A percentile compares a stretch with the other conserved stretches of the same genome.
Evolutionary conservation across 2,329 filamentous ascomycete genomes (phyloP).

Genomic region (Fusarium nanum): DNA sequence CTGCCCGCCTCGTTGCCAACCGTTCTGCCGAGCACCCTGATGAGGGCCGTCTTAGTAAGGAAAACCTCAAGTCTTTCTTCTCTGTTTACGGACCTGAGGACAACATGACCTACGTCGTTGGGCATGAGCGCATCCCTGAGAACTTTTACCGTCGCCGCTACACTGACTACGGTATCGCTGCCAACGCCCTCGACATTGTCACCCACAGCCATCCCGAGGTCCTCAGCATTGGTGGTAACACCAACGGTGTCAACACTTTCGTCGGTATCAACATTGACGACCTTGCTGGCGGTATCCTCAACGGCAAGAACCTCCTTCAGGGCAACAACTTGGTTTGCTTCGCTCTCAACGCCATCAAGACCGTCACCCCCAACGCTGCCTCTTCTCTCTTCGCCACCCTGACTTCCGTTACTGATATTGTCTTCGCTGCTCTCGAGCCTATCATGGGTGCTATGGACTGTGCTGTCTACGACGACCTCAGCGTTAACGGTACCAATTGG

Average conservation of each 20-base stretch:
- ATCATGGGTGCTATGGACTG: conserved; percentile 35
- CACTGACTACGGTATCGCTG: conserved; percentile 60
- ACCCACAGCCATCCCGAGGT: conserved; percentile 56
- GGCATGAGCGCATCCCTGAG: conserved; percentile 63
- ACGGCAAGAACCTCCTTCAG: conserved; percentile 54
- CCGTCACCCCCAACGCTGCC: conserved; percentile 56
- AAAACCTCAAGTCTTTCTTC: conserved; percentile 60
- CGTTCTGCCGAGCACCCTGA: conserved; percentile 55
- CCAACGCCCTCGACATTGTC: conserved; percentile 55
- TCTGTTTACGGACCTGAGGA: conserved; percentile 54
- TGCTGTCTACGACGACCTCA: conserved; percentile 31
- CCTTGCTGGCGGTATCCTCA: conserved; percentile 59
- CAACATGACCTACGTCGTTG: conserved; percentile 56
- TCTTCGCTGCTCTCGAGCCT: conserved; percentile 36
- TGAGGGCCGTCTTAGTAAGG: conserved; percentile 46
- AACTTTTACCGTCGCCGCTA: conserved; percentile 61
- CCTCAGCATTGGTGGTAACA: conserved; percentile 62
- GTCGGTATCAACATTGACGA: conserved; percentile 57
- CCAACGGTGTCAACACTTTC: conserved; percentile 63
- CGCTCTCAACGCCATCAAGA: conserved; percentile 53
- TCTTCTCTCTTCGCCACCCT: conserved; percentile 53
- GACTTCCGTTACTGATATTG: conserved; percentile 18
- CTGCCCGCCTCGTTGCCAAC: conserved; percentile 57
- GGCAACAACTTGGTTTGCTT: conserved; percentile 61
- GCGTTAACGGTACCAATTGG: conserved; percentile 39